These are phyloP conservation scores for Canna indica DNA, from an alignment of 176 grass and related monocot genomes.

Conservation along the genomic window DNA sequence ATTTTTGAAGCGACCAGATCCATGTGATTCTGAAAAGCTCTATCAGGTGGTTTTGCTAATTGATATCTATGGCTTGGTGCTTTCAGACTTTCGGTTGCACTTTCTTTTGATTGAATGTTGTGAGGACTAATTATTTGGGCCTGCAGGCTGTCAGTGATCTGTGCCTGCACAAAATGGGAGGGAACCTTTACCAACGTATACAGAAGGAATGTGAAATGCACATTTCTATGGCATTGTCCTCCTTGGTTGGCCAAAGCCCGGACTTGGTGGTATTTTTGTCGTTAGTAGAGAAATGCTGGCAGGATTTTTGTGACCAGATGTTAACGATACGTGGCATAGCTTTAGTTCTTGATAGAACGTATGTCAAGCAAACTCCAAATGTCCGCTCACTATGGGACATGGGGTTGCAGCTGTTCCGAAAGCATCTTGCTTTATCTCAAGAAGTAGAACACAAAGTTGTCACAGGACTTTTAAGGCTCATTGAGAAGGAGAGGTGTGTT, in stretches of 20 bases:
- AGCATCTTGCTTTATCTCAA: constrained; percentile 49
- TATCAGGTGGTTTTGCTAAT: constrained; percentile 60
- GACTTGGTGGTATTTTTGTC: constrained; percentile 95
- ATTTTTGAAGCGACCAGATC: constrained; percentile 83
- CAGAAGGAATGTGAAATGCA: constrained; percentile 94
- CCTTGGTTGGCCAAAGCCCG: constrained; percentile 84
- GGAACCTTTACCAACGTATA: constrained; percentile 72
- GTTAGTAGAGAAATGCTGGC: constrained; percentile 87
- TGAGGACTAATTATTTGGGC: constrained; percentile 13
- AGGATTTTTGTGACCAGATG: constrained; percentile 99
- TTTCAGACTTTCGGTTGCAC: not conserved
- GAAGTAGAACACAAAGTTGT: constrained; percentile 94
- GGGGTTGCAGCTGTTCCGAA: constrained; percentile 86
- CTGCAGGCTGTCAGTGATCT: constrained; percentile 81
- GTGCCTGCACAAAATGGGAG: constrained; percentile 87
- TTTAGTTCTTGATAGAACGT: constrained; percentile 93
- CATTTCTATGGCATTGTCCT: constrained; percentile 65
- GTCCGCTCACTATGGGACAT: constrained; percentile 88
- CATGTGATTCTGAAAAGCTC: constrained; percentile 87
- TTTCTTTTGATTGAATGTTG: not conserved
- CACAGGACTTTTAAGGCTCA: constrained; percentile 92
- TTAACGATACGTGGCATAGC: constrained; percentile 94
- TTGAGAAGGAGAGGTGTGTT: constrained; percentile 92
- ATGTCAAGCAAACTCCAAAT: constrained; percentile 86
- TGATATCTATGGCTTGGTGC: not conserved